Evolutionary conservation across 768 basidiomycete genomes (phyloP).

Genomic region (Pisolithus marmoratus): DNA sequence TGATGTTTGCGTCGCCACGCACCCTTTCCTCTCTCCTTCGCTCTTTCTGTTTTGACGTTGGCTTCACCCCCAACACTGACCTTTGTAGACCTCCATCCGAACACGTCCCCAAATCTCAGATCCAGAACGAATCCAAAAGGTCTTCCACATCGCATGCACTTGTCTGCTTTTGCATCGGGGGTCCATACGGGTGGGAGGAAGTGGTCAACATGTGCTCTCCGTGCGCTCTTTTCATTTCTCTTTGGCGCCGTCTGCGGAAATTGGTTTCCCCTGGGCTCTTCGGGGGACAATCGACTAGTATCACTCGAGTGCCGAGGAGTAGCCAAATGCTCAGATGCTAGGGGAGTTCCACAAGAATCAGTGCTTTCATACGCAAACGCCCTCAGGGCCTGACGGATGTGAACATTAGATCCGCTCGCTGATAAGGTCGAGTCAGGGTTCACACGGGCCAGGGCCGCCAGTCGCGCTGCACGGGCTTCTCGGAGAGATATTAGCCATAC

Average conservation of each 20-base stretch:
- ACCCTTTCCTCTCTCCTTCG: conserved; percentile 6
- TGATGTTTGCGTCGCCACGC: conserved; percentile 68
- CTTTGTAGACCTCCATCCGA: conserved; percentile 22
- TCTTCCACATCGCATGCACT: conserved; percentile 80
- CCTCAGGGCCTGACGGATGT: conserved; percentile 66
- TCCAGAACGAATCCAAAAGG: conserved; percentile 53
- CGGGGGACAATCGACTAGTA: too few species aligned
- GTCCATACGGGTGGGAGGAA: conserved; percentile 94
- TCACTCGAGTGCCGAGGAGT: not conserved
- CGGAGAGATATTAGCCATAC: conserved; percentile 68
- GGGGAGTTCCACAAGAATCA: conserved; percentile 29
- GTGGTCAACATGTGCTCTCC: conserved; percentile 32
- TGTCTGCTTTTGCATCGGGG: conserved; percentile 75
- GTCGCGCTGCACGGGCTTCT: conserved; percentile 61
- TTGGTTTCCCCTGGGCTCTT: not conserved
- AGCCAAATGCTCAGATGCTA: not conserved
- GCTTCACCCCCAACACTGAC: conserved; percentile 34
- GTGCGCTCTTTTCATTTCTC: not conserved
- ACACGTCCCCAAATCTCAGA: conserved; percentile 19
- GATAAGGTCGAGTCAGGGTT: conserved; percentile 80
- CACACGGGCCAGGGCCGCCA: conserved; percentile 63
- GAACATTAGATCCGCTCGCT: conserved; percentile 68
- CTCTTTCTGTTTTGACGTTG: not conserved
- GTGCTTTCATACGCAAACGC: conserved; percentile 53
- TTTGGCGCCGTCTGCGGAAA: not conserved